Conservation (phyloP, 495 filamentous ascomycete species). For the Alectoria sarmentosa region DNA sequence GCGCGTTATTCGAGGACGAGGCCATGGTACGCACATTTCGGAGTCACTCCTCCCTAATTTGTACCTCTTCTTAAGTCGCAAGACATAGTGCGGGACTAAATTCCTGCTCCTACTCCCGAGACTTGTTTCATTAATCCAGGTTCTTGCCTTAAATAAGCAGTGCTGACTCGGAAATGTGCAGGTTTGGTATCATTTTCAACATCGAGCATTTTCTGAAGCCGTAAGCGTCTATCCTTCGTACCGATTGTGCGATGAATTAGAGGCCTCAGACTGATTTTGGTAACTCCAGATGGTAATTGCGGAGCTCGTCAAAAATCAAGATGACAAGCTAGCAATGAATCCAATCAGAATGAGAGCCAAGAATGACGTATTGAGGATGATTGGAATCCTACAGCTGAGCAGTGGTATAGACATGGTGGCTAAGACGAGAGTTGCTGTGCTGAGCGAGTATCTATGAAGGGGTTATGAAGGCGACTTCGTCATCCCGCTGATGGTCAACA, state of each 20-base stretch:
- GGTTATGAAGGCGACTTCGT: neutral
- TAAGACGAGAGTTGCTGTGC: slow-evolving; percentile 46
- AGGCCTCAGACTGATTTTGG: neutral
- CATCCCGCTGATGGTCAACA: neutral
- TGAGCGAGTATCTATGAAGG: slow-evolving; percentile 46
- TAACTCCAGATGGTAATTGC: slow-evolving; percentile 26
- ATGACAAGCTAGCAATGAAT: slow-evolving; percentile 37
- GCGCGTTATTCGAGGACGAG: slow-evolving; percentile 53
- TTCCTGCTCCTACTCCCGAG: no score
- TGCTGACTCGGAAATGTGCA: no score
- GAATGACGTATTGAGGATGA: slow-evolving; percentile 53
- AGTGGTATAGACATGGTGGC: slow-evolving; percentile 48
- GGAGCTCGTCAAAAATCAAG: slow-evolving; percentile 24
- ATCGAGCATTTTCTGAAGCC: slow-evolving; percentile 63
- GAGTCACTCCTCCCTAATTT: no score
- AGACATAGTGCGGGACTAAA: no score
- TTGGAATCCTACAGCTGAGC: slow-evolving; percentile 50
- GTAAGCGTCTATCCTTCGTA: slow-evolving; percentile 36
- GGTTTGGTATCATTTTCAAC: slow-evolving; percentile 77
- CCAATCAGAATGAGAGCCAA: slow-evolving; percentile 48
- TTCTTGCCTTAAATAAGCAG: no score
- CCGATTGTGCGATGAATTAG: neutral
- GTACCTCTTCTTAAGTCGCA: no score
- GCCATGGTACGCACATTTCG: no score
- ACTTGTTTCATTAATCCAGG: no score